phyloP scores from a whole-genome alignment of 1,139 yeast species.

The Yamadazyma conglobata region DNA sequence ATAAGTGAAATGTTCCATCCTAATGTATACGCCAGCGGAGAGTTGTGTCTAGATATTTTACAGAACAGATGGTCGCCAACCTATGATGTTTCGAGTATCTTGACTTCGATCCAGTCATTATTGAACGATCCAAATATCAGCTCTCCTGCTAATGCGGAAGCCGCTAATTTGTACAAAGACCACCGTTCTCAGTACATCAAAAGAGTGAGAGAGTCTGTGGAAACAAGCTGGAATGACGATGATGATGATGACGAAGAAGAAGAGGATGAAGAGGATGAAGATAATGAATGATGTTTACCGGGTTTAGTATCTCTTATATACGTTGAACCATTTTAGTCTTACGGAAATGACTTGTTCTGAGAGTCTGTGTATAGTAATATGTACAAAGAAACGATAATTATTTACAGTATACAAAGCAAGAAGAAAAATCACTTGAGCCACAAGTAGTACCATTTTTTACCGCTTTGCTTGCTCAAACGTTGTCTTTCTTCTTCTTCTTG shows the following conservation, averaged over 20 bases:
- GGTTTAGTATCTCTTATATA: conserved; percentile 1
- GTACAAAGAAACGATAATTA: conserved; percentile 3
- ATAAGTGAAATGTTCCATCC: conserved; percentile 97
- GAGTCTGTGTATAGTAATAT: conserved; percentile 3
- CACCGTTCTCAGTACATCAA: conserved; percentile 90
- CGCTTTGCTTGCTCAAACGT: conserved; percentile 9
- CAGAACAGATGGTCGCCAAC: conserved; percentile 99
- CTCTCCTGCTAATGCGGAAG: conserved; percentile 98
- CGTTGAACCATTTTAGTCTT: too few relatives aligned
- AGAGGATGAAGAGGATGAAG: conserved; percentile 47
- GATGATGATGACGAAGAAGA: conserved; percentile 63
- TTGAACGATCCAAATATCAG: conserved; percentile 94
- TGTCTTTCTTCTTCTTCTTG: conserved; percentile 11
- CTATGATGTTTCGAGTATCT: conserved; percentile 94
- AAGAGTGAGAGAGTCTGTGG: conserved; percentile 91
- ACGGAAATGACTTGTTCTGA: too few relatives aligned
- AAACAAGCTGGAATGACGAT: conserved; percentile 75
- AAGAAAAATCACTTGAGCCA: conserved; percentile 19
- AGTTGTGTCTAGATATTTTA: conserved; percentile 88
- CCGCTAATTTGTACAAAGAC: conserved; percentile 92
- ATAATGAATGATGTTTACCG: neutral
- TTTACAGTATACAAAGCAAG: conserved; percentile 1
- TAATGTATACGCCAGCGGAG: conserved; percentile 93
- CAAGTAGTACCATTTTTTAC: conserved; percentile 27
- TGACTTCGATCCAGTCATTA: conserved; percentile 83